Base-by-base conservation (phyloP, 2,329 filamentous ascomycete species). In the Fusarium falciforme region DNA sequence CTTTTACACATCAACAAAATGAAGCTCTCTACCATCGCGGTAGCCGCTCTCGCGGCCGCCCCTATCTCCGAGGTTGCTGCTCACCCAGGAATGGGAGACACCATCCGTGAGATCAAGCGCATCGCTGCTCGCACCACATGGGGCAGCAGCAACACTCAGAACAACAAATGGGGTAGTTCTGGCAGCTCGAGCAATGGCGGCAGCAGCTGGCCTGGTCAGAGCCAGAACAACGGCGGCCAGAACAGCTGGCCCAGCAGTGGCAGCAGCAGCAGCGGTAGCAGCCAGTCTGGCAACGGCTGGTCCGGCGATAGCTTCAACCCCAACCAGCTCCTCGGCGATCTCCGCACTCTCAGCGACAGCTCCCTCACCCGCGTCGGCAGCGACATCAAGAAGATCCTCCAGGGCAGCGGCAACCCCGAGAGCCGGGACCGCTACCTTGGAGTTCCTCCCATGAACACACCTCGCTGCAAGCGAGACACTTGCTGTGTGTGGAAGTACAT, bases 401-500 rank as follows among this genome's bases (percentile, higher is more conserved):
- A 78, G 7, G 79, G 79, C 11, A 77, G 75, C 6, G 79, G 77
- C 14, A 75, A 78, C 61, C 75, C 79, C 7, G 79, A 78, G 22
- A 77, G 77, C 36, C 57, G 75, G 22, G 79, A 78, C 6, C 64
- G 68, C 2, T 77, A 80, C 33, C 58, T 76, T 31, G 55, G 76
- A 16, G 77, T 74, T 35, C 79, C 81, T 8, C 59, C 70, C 1
- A 73, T 75, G 47, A 68, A 74, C 66, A 70, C 68, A 1, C 52
- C 17, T 5, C 78, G 75, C 2, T 85, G 84, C 70, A 74, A 73
- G 40, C 68, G 77, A 20, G 84, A 86, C 57, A 82, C 83, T 1
- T 87, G 85, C 77, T 87, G 85, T 67, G 79, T 85, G 31, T 87
- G 85, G 85, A 81, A 83, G 67, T 81, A 85, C 75, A 82, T 87